These are phyloP conservation scores for Tolypocladium tropicale DNA, from an alignment of 2,329 filamentous ascomycete genomes.

Conservation along the genomic window DNA sequence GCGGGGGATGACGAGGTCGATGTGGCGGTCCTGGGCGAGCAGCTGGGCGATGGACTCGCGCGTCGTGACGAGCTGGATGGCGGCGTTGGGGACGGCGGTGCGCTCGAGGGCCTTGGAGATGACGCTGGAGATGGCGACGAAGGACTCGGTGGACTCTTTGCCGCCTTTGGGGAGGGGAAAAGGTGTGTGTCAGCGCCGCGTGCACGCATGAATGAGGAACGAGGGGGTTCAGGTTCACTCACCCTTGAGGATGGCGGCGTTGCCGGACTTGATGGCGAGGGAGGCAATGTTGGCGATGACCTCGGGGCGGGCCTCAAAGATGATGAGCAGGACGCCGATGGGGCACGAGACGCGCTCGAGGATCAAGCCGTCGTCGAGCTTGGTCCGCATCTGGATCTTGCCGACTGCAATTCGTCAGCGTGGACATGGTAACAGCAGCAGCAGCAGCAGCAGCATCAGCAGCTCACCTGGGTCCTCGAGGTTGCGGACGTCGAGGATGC, in stretches of 20 bases:
- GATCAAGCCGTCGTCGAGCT: conserved; percentile 74
- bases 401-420: conserved; percentile 57
- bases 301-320: conserved; percentile 95
- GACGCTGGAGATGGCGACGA: conserved; percentile 76
- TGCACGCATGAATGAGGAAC: background rate
- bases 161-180: no score
- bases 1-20: conserved; percentile 90
- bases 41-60: conserved; percentile 83
- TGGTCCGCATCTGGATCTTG: conserved; percentile 70
- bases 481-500: conserved; percentile 77
- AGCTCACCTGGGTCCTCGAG: conserved; percentile 71
- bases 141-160: conserved; percentile 93
- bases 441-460: no score
- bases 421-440: no score
- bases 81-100: conserved; percentile 71
- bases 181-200: background rate
- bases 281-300: conserved; percentile 98
- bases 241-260: conserved; percentile 92
- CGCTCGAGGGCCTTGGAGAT: conserved; percentile 67
- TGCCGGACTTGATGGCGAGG: conserved; percentile 92
- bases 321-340: conserved; percentile 95
- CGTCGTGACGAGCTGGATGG: conserved; percentile 89
- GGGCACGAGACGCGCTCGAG: conserved; percentile 87
- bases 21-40: conserved; percentile 74
- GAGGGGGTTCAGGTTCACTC: conserved; percentile 2